Evolutionary conservation across 495 filamentous ascomycete genomes (phyloP).

Genomic region (Penicillium cosmopolitanum): DNA sequence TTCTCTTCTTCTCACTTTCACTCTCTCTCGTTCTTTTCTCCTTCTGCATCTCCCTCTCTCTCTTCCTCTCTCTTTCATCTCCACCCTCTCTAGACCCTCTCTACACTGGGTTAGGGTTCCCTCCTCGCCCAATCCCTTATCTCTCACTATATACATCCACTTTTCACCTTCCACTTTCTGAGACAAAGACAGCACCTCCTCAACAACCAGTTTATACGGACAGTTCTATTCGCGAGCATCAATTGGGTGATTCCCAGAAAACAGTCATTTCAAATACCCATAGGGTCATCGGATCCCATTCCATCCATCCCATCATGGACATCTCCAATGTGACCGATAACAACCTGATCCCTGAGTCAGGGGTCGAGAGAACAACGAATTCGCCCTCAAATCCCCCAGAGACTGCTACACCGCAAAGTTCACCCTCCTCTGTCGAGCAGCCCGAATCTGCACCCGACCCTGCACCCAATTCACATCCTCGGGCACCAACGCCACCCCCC

Average conservation of each 20-base stretch:
- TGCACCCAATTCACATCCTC: conserved; percentile 10
- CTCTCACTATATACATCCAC: conserved; percentile 7
- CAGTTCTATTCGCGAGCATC: background rate
- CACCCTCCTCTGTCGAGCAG: conserved; percentile 4
- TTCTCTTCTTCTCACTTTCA: conserved; percentile 6
- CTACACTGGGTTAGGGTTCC: background rate
- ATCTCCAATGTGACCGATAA: conserved; percentile 12
- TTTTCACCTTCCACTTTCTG: too few relatives aligned
- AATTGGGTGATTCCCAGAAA: conserved; percentile 2
- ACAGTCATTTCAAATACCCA: background rate
- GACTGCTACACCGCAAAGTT: background rate
- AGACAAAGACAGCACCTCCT: background rate
- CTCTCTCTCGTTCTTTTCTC: conserved; percentile 13
- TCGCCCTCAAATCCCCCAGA: conserved; percentile 2
- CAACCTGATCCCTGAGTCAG: conserved; percentile 5
- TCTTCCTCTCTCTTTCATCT: conserved; percentile 8
- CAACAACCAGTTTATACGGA: background rate
- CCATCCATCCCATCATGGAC: conserved; percentile 27
- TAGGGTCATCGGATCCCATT: background rate
- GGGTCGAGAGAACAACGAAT: conserved; percentile 4
- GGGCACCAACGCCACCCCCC: conserved; percentile 12
- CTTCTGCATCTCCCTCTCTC: too few relatives aligned
- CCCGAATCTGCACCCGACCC: conserved; percentile 11
- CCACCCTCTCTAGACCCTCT: conserved; percentile 21
- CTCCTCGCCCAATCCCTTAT: conserved; percentile 18